Percentiles rank a stretch among this genome's conserved stretches.
phyloP scores from a whole-genome alignment of 2,329 filamentous ascomycete genomes.

The Sporothrix pseudoabietina region DNA sequence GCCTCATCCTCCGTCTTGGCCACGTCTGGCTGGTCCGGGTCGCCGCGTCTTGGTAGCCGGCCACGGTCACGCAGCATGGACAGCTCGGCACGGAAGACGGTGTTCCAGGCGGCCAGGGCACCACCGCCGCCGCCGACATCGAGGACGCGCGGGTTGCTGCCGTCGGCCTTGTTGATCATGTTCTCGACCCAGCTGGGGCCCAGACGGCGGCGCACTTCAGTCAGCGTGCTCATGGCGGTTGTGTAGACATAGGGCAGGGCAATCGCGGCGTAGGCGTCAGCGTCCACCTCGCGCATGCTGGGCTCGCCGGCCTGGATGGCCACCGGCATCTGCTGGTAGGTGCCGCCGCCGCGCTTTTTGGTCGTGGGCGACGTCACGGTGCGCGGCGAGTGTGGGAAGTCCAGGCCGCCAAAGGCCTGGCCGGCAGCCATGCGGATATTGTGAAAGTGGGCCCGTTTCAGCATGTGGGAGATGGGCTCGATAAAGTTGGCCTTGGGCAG shows the following conservation, averaged over 20 bases:
- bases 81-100: conserved; percentile 81
- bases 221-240: conserved; percentile 65
- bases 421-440: conserved; percentile 76
- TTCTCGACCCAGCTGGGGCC: conserved; percentile 70
- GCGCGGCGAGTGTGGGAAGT: conserved; percentile 74
- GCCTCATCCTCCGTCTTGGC: conserved; percentile 53
- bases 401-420: conserved; percentile 72
- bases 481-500: conserved; percentile 71
- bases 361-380: conserved; percentile 57
- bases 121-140: conserved; percentile 76
- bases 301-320: conserved; percentile 64
- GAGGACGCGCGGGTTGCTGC: conserved; percentile 63
- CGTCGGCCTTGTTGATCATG: conserved; percentile 60
- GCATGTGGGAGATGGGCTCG: conserved; percentile 67
- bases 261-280: conserved; percentile 69
- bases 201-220: conserved; percentile 73
- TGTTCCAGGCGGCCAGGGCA: conserved; percentile 72
- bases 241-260: conserved; percentile 73
- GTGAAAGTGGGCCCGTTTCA: conserved; percentile 68
- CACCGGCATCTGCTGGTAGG: conserved; percentile 64
- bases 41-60: conserved; percentile 56
- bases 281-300: conserved; percentile 73
- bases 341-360: conserved; percentile 43
- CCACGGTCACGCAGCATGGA: conserved; percentile 62
- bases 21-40: conserved; percentile 40